Evolutionary conservation across 805 yeast genomes (phyloP).

Genomic region (Saccharomycopsis microspora): DNA sequence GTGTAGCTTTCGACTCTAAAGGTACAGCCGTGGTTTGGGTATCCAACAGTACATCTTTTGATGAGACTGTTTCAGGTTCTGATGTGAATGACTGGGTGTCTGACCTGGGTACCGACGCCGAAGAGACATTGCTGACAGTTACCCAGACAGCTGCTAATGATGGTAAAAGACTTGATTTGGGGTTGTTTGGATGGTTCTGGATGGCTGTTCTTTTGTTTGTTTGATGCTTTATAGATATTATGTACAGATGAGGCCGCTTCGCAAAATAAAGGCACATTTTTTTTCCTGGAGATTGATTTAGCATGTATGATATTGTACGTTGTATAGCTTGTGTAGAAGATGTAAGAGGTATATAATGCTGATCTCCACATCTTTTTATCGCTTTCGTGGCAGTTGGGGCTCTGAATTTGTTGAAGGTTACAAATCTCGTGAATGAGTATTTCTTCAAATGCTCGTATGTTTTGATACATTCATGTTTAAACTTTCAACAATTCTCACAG

Average conservation of each 20-base stretch:
- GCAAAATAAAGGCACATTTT: no score
- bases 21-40: conserved; percentile 55
- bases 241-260: background rate
- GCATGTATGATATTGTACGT: no score
- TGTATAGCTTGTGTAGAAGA: no score
- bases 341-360: no score
- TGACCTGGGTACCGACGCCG: conserved; percentile 22
- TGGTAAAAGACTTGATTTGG: background rate
- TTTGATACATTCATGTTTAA: no score
- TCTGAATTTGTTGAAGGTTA: no score
- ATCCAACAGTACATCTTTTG: conserved; percentile 41
- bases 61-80: conserved; percentile 31
- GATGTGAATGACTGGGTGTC: conserved; percentile 35
- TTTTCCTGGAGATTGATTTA: no score
- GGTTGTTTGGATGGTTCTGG: background rate
- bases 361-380: no score
- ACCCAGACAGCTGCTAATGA: conserved; percentile 17
- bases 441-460: no score
- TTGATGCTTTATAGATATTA: background rate
- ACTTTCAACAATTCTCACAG: no score
- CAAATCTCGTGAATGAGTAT: no score
- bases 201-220: background rate
- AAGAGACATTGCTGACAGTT: conserved; percentile 22
- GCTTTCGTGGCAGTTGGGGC: no score
- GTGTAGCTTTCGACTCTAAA: conserved; percentile 53